phyloP scores from a whole-genome alignment of 2,329 filamentous ascomycete species.

The Blastomyces emzantsi region DNA sequence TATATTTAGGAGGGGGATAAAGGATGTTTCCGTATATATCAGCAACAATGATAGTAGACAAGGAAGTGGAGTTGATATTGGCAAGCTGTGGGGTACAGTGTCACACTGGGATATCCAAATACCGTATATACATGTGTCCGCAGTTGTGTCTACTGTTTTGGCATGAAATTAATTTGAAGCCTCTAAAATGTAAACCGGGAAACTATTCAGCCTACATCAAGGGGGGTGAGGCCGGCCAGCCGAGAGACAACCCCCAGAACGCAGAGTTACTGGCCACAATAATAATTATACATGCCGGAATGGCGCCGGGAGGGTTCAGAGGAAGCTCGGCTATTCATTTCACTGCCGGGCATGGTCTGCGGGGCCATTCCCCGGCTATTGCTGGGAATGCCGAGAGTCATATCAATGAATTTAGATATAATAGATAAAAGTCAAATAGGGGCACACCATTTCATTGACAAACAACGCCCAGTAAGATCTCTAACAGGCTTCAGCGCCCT shows the following conservation, averaged over 20 bases:
- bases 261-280: not conserved
- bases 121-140: not conserved
- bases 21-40: not conserved
- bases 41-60: not conserved
- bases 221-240: too few relatives aligned
- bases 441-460: not conserved
- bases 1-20: not conserved
- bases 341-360: not conserved
- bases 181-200: not conserved
- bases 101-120: not conserved
- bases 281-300: not conserved
- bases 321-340: not conserved
- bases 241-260: too few relatives aligned
- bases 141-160: not conserved
- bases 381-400: not conserved
- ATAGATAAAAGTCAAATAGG: not conserved
- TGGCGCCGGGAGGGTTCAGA: not conserved
- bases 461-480: not conserved
- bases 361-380: not conserved
- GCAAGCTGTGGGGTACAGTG: not conserved
- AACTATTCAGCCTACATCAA: not conserved
- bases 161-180: not conserved
- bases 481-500: too few relatives aligned
- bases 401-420: too few relatives aligned
- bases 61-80: too few relatives aligned